Percentiles rank a stretch among this genome's conserved stretches.
These are phyloP conservation scores for Tolypocladium sp. DNA, from an alignment of 2,329 filamentous ascomycete species.

Conservation along the genomic window DNA sequence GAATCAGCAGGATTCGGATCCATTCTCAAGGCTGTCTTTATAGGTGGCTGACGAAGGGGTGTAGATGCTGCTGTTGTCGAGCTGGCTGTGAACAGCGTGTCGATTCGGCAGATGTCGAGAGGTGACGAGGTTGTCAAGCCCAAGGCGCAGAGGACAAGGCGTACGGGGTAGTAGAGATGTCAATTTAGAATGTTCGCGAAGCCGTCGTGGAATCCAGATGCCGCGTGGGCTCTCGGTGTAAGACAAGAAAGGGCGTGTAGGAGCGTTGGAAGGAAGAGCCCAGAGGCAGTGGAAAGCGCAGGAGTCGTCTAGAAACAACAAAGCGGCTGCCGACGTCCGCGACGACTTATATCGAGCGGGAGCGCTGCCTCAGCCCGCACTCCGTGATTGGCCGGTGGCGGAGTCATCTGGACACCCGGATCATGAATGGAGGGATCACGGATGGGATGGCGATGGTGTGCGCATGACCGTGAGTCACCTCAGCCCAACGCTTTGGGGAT, in stretches of 20 bases:
- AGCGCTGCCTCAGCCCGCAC: background rate
- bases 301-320: background rate
- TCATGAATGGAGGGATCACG: background rate
- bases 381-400: background rate
- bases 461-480: constrained; percentile 17
- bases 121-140: background rate
- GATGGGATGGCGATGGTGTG: background rate
- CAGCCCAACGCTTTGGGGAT: background rate
- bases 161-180: background rate
- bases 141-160: background rate
- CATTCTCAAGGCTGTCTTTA: background rate
- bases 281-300: background rate
- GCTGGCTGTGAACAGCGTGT: background rate
- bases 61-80: background rate
- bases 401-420: constrained; percentile 1
- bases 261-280: background rate
- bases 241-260: background rate
- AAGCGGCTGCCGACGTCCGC: background rate
- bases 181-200: background rate
- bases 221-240: background rate
- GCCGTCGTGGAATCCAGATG: background rate
- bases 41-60: background rate
- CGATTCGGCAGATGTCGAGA: background rate
- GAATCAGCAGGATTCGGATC: background rate
- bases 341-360: background rate